Evolutionary conservation across 2,329 filamentous ascomycete species (phyloP), one percentile per base, ranked within the genome.

Genomic region (Cordyceps cicadae): DNA sequence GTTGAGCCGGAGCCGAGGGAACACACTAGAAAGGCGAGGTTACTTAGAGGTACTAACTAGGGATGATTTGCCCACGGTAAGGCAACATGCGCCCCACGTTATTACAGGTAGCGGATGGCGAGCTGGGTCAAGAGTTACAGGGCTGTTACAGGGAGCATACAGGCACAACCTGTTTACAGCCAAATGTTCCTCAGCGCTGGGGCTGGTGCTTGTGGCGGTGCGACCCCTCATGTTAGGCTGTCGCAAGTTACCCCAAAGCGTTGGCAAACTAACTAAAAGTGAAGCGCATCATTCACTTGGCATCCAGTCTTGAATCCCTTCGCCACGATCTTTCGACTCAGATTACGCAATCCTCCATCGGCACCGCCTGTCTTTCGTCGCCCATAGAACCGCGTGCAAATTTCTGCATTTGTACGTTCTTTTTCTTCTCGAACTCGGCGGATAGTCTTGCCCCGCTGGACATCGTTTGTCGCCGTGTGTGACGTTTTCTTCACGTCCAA

Each of bases 1-100:
- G 19, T 37, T 46, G 57, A 34, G 57, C 57, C 57, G 57, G 57
- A 34, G 57, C 57, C 57, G 57, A 59, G 57, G 57, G 57, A 59
- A 53, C 39, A 19, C 57, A 59, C 57, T 59, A 59, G 57, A 59
- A 59, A 21, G 34, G 55, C 48, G 32, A 37, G 34, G 34, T 37
- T 12, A 37, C 34, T 11, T 24, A 24, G 24, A 24, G 24, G 24
- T 24, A 24, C 24, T 24, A 24, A 24, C 24, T 11, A 37, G 34
- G 8, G 34, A 37, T 37, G 34, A 37, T 37, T 37, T 14, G 8
- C 34, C 34, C 34, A 37, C 2, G 8, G 34, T 37, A 37, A 37
- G 34, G 12, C 34, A 37, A 37, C 8, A 8, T 37, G 34, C 34
- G 34, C 34, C 34, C 34, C 34, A 37, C 34, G 34, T 37, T 11